Evolutionary conservation across 2,329 filamentous ascomycete species (phyloP), one percentile per base, ranked within the genome.

Genomic region (Neospermospora avenae): DNA sequence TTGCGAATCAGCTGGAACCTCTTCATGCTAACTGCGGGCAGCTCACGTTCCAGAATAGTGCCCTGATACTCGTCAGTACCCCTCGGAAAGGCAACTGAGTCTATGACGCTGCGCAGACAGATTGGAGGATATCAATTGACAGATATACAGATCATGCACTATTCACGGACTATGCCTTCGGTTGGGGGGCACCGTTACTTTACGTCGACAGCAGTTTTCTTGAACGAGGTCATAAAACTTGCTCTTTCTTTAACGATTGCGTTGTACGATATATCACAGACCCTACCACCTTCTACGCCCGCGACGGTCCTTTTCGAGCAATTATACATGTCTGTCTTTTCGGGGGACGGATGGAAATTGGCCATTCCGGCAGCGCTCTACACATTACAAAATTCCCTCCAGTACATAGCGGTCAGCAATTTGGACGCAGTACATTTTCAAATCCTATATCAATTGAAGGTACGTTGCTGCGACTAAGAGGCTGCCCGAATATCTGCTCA

Each of bases 381-480:
- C 73, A 96, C 93, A 0, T 74, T 97, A 28, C 91, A 97, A 70
- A 98, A 97, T 71, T 89, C 90, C n/a, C 77, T 98, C 57, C 91
- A 97, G 74, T 99, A 97, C 71, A 84, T 96, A 55, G 93, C 91
- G 1, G 85, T 97, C 11, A 91, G 90, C 63, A 97, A 98, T 67
- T 75, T 98, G 68, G 91, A 96, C 70, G 90, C 93, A 0, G 91
- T 95, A 4, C 92, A 93, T 57, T 98, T 97, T 72, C 93, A 97
- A 74, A 87, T 96, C 61, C 85, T 95, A 25, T 96, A 95, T 73
- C 93, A 99, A 76, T 80, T 98, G 60, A 97, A 97, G 80, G 83
- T 84, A 69, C n/a, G 7, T 16, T n/a, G 45, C 28, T 22, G 31
- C 10, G 18, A 24, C 20, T 48, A 10, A 14, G 10, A 14, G 34